Evolutionary conservation across 2,329 filamentous ascomycete species (phyloP).

Genomic region (Colletotrichum cordylinicola): DNA sequence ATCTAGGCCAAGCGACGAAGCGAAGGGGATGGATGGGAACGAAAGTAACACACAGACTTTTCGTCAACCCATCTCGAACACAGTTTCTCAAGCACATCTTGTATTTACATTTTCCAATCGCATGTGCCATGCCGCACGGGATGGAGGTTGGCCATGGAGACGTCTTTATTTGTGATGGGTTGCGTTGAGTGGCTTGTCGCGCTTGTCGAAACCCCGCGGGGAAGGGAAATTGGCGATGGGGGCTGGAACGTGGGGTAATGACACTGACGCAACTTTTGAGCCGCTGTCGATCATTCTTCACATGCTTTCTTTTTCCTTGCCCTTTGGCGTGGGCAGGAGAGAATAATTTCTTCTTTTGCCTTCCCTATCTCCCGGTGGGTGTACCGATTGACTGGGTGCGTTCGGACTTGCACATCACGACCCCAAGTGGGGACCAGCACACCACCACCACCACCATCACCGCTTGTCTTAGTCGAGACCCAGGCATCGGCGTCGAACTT

Average conservation of each 20-base stretch:
- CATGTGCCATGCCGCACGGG: neutral
- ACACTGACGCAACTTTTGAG: neutral
- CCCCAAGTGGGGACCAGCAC: neutral
- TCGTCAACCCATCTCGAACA: neutral
- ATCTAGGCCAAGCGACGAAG: neutral
- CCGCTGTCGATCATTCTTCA: slow-evolving; percentile 13
- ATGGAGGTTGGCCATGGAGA: neutral
- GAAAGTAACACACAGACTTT: neutral
- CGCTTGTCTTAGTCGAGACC: neutral
- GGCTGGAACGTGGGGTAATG: slow-evolving; percentile 3
- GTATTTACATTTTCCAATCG: neutral
- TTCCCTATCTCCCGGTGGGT: neutral
- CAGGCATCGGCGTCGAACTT: neutral
- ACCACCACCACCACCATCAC: neutral
- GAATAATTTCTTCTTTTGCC: neutral
- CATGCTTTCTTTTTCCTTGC: slow-evolving; percentile 1
- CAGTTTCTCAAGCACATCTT: neutral
- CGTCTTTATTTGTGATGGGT: neutral
- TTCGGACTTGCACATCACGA: neutral
- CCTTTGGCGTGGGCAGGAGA: neutral
- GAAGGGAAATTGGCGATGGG: neutral
- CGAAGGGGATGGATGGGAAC: neutral
- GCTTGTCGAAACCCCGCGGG: neutral
- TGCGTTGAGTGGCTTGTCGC: neutral
- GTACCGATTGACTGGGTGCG: neutral